A percentile compares a stretch with the other conserved stretches of the same genome.
These are phyloP conservation scores for Begonia loranthoides DNA, from an alignment of 306 rosid genomes.

Conservation along the genomic window DNA sequence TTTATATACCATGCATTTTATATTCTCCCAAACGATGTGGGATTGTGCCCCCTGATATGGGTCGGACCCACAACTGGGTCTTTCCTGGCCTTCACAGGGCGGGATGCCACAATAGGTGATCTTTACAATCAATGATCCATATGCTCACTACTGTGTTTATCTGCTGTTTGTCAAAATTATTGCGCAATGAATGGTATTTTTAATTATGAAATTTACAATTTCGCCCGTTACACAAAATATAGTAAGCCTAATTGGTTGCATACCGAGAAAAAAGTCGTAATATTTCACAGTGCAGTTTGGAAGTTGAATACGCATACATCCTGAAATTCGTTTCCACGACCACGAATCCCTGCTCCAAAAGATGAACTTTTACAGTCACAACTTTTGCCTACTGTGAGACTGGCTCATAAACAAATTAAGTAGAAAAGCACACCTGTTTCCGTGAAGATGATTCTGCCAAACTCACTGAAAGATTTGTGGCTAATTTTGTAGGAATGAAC, in stretches of 20 bases:
- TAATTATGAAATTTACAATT: too few species aligned
- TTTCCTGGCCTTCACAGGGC: too few species aligned
- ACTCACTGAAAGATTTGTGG: slow-evolving; percentile 91
- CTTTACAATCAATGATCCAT: too few species aligned
- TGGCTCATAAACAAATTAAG: neutral
- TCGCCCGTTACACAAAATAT: too few species aligned
- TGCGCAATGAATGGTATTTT: too few species aligned
- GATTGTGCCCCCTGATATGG: too few species aligned
- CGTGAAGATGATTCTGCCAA: slow-evolving; percentile 72
- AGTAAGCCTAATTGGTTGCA: slow-evolving; percentile 1
- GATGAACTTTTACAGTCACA: neutral
- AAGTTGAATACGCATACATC: slow-evolving; percentile 80
- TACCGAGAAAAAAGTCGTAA: slow-evolving; percentile 83
- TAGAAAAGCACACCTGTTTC: slow-evolving; percentile 39
- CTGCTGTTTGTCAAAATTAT: too few species aligned
- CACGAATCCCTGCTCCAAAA: slow-evolving; percentile 51
- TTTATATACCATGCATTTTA: too few species aligned
- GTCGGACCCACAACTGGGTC: too few species aligned
- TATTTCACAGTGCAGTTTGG: slow-evolving; percentile 86
- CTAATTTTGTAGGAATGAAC: slow-evolving; percentile 93
- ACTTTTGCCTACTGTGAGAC: neutral
- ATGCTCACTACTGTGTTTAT: too few species aligned
- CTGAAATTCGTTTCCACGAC: slow-evolving; percentile 94
- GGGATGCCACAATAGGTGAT: too few species aligned
- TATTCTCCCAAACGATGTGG: too few species aligned